Evolutionary conservation across 805 yeast genomes (phyloP), one percentile per base, ranked within the genome.

Genomic region (Pichia eremophila): DNA sequence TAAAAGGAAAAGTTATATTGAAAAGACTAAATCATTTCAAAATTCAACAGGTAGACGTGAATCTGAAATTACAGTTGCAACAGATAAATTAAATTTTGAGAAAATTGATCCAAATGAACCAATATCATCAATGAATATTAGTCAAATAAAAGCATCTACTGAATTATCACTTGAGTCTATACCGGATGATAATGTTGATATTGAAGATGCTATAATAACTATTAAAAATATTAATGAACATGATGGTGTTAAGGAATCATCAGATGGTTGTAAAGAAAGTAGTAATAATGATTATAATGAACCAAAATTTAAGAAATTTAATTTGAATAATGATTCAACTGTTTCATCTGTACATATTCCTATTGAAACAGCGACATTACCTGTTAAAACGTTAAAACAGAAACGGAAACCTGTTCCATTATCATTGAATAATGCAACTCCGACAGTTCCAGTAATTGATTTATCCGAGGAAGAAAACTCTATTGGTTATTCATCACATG

Each of bases 271-370:
- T 29, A 29, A 29, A 10, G 14, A 29, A 29, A 29, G 14, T 29
- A 29, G 14, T 29, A 7, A 10, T 29, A 29, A 12, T 29, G 14
- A 29, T 29, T 10, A 29, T 29, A 29, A 10, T 12, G 32, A 29
- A 3, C 14, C 10, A 10, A 29, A 29, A 10, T 29, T 12, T 9
- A 12, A 29, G 14, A 29, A 29, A 22, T 44, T 47, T 14, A 43
- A 40, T 32, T 18, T 47, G 9, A 41, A 31, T 18, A 44, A 47
- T 15, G 27, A 41, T 36, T 47, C 50, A 5, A 18, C 50, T 1
- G 22, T 32, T 22, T 22, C 25, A 22, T 22, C 25, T 22, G 25
- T 22, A 22, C 25, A 22, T 22, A 22, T 5, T 22, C 25, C 25
- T 5, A 22, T 5, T 4, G 25, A 22, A 22, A 22, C 25, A 22